Base-by-base conservation (phyloP, 306 rosid genomes). In the Corylus avellana region DNA sequence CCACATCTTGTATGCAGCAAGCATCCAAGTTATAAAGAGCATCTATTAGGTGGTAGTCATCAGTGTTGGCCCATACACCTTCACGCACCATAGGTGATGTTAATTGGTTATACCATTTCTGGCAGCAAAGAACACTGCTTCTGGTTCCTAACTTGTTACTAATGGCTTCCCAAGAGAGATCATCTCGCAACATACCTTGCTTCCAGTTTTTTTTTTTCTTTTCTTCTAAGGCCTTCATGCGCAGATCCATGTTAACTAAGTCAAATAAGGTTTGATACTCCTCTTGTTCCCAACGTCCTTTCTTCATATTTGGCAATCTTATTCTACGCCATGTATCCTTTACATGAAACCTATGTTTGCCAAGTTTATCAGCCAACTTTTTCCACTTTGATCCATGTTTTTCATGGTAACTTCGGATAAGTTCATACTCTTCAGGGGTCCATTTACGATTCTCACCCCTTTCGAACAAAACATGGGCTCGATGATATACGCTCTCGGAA, bases 161-260 rank as follows among this genome's bases (percentile, higher is more conserved):
- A 70, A 92, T 90, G 74, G 91, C 84, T 86, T 90, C 93, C 98
- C 98, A 92, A 74, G 85, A 63, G 59, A 94, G 87, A 81, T 92
- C 89, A 80, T 94, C 98, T 50, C 92, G 91, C 79, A 94, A 72
- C 96, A 90, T 92, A 18, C 97, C 97, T 46, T 89, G 89, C 81
- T 79, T 82, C 35, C 67, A 27, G 82, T 72, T 91, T 54, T 77
- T 90, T 12, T 77, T 90, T 84, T 72, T 91, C 58, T 79, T 90
- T 12, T 77, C 91, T 68, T 89, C 93, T 22, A 2, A 56, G 57
- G 86, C 96, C 84, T 88, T 91, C 11, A 61, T 14, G 1, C 84
- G 85, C 55, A 94, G 92, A 81, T 94, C 97, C 73, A n/a, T 25
- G 85, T 92, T 94, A 56, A 92, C 96, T 64, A 92, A 84, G 86